phyloP scores from a whole-genome alignment of 768 basidiomycete genomes.

The Boletales sp. region DNA sequence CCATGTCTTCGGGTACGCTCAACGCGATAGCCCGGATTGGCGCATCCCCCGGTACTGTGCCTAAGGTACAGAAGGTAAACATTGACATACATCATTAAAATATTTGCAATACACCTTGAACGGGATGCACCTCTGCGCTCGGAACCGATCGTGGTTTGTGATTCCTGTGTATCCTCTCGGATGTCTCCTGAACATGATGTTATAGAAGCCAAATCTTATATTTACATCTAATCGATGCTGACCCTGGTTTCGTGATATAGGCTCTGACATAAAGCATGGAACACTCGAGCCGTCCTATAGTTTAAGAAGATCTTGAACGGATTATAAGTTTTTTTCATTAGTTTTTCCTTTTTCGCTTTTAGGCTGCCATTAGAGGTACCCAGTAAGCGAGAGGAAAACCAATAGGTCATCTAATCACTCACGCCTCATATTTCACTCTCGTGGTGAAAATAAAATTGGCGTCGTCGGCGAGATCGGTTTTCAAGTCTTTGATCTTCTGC shows the following conservation, averaged over 20 bases:
- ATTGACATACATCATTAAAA: background rate
- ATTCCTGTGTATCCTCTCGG: slow-evolving; percentile 4
- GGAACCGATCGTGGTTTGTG: background rate
- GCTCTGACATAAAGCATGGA: background rate
- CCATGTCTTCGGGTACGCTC: too few relatives aligned
- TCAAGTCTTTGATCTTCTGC: too few relatives aligned
- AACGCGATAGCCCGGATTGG: too few relatives aligned
- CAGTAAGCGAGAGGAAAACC: too few relatives aligned
- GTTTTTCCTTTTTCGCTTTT: background rate
- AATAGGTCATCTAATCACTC: too few relatives aligned
- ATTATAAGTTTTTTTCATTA: background rate
- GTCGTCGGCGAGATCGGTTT: too few relatives aligned
- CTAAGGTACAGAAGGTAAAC: background rate
- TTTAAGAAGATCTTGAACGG: background rate
- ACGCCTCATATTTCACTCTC: too few relatives aligned
- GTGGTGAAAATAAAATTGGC: too few relatives aligned
- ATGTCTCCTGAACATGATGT: slow-evolving; percentile 1
- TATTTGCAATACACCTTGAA: background rate
- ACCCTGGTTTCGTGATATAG: background rate
- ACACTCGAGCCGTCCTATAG: slow-evolving; percentile 3
- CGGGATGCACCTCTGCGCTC: background rate
- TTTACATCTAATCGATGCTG: background rate
- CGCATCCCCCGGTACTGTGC: background rate
- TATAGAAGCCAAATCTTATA: background rate
- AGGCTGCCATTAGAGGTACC: background rate